Base-by-base conservation (phyloP, 148 eudicot genomes). In the Rhododendron molle region DNA sequence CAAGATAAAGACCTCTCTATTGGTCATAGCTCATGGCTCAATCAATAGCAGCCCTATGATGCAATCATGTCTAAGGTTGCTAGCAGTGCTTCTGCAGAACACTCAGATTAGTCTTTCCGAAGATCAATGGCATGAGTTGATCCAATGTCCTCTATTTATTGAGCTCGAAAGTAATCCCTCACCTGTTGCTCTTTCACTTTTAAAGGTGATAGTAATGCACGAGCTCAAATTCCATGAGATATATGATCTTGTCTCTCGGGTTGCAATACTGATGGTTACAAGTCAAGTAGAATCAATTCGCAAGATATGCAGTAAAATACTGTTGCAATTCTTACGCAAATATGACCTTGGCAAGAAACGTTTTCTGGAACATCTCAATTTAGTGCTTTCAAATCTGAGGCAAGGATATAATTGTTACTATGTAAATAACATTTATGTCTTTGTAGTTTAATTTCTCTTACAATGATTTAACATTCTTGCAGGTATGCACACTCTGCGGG, bases 401-500 rank as follows among this genome's bases (percentile, higher is more conserved):
- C 84, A 90, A 90, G 92, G 34, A 81, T 91, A 78, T 7, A 44
- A 6, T 44, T 44, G 10, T 8, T 44, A 44, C 47, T 44, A 44
- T 7, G 47, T 44, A 44, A 44, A 44, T 44, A 44, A 44, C 11
- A 1, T 44, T 44, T 44, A 9, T 44, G 78, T 36, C 56, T 62
- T 62, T 60, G 26, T 21, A 8, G 30, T 62, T n/a, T 62, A 78
- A 26, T 40, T 76, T 8, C 23, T 47, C 74, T n/a, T 49, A 44
- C 81, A 79, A 23, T 72, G 30, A 44, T 62, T 79, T 49, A 50
- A 36, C 74, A 43, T 83, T 32, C 44, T 90, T 84, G 79, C 90
- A 96, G 98, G 49, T 95, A 96, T 87, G 92, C 94, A 85, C 95
- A 95, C 89, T 90, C 99, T 16, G 85, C 93, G 58, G 99, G 99